A percentile compares a stretch with the other conserved stretches of the same genome.
Conservation (phyloP, 495 filamentous ascomycete genomes). For the Talaromyces trachyspermus region DNA sequence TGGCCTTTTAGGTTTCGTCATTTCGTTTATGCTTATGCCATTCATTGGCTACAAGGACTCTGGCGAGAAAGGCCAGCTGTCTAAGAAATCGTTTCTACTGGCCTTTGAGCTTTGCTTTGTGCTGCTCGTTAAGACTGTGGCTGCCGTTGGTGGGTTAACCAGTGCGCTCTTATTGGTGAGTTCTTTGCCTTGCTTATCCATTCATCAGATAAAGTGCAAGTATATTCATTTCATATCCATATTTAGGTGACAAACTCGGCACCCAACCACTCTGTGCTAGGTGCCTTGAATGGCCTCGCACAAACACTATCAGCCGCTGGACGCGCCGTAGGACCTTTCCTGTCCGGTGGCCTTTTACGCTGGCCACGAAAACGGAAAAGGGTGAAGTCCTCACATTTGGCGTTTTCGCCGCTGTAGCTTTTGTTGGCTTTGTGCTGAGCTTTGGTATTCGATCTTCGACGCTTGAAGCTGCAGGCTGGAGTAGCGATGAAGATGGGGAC, state of each 20-base stretch:
- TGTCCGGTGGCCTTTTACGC: constrained; percentile 79
- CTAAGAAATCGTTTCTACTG: constrained; percentile 55
- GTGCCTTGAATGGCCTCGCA: constrained; percentile 86
- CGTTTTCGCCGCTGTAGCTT: constrained; percentile 69
- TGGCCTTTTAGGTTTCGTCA: constrained; percentile 71
- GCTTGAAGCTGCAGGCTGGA: constrained; percentile 56
- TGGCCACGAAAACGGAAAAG: constrained; percentile 63
- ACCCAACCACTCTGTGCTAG: constrained; percentile 76
- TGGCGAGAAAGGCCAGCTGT: constrained; percentile 32
- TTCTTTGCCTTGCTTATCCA: constrained; percentile 8
- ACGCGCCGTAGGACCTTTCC: constrained; percentile 78
- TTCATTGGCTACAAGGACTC: constrained; percentile 73
- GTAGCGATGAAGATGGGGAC: constrained; percentile 44
- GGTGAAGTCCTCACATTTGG: constrained; percentile 84
- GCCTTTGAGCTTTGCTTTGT: constrained; percentile 65
- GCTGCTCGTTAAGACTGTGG: constrained; percentile 80
- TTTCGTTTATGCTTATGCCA: constrained; percentile 82
- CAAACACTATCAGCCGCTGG: constrained; percentile 91
- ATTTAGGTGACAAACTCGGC: constrained; percentile 84
- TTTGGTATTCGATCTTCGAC: constrained; percentile 57
- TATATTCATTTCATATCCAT: constrained; percentile 6
- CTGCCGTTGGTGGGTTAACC: constrained; percentile 81
- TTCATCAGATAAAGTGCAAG: constrained; percentile 1
- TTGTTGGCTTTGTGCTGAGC: constrained; percentile 68
- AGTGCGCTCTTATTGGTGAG: constrained; percentile 78